Evolutionary conservation across 805 yeast species (phyloP), one percentile per base, ranked within the genome.

Genomic region (Barnettozyma californica): DNA sequence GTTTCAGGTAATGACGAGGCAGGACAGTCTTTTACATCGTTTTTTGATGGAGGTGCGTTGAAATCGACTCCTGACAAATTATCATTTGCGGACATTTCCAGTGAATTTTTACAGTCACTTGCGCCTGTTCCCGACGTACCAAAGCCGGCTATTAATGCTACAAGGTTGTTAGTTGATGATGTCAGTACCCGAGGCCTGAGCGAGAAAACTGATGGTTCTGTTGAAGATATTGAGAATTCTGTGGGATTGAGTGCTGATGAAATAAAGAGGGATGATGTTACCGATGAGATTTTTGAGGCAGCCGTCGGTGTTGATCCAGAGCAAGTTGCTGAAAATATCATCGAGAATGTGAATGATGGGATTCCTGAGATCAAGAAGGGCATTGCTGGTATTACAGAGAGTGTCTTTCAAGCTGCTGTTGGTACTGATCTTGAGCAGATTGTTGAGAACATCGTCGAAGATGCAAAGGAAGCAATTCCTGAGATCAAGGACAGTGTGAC

Each of bases 21-120:
- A 13, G 41, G 10, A 6, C 25, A 40, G 5, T 40, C 61, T 2
- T 58, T 58, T 38, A 60, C 56, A 2, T 55, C 59, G 3, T 58
- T 58, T 39, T 53, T 52, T 29, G 47, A 46, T n/a, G 42, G 36
- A 1, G 35, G 27, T 16, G 29, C 48, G 13, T 31, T 19, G 23
- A 36, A 27, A 11, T 11, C 41, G 5, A 20, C 16, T 2, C 8
- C 18, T 9, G 25, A 19, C 1, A 25, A 46, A 2, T 11, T 55
- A 10, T 46, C 61, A 2, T 48, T 57, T 44, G 51, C 51, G 3
- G 53, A 58, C 25, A 45, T 45, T 5, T 55, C 59, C 0, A 45
- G 48, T 18, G 51, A 49, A 10, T 58, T 58, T 34, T 27, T 54
- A 3, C 49, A 47, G 19, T 36, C 53, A 4, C 25, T 47, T 4